Evolutionary conservation across 169 alveolate genomes (phyloP).

Genomic region (Plasmodium sp.): DNA sequence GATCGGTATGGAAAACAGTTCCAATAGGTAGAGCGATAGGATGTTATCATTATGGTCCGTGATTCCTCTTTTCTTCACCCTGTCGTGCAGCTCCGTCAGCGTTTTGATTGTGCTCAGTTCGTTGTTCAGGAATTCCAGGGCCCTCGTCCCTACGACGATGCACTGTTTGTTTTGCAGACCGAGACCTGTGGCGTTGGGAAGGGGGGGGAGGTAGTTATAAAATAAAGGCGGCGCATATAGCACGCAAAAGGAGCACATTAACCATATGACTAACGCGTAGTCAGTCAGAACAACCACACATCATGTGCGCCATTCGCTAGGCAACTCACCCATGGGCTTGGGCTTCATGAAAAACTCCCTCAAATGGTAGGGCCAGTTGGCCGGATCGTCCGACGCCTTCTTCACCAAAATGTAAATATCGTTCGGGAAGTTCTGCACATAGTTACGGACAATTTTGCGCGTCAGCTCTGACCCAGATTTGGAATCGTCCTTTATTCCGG

Average conservation of each 20-base stretch:
- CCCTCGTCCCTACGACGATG: constrained; percentile 92
- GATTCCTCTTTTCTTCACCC: constrained; percentile 84
- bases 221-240: background rate
- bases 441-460: constrained; percentile 87
- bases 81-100: constrained; percentile 85
- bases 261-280: background rate
- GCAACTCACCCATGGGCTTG: constrained; percentile 79
- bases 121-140: constrained; percentile 85
- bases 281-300: background rate
- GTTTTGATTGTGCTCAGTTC: constrained; percentile 87
- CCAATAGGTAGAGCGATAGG: constrained; percentile 87
- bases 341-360: constrained; percentile 87
- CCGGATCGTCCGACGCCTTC: constrained; percentile 92
- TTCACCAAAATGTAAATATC: constrained; percentile 90
- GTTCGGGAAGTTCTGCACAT: constrained; percentile 90
- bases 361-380: constrained; percentile 92
- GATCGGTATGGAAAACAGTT: constrained; percentile 86
- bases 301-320: background rate
- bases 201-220: background rate
- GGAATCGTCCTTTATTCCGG: constrained; percentile 92
- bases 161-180: constrained; percentile 91
- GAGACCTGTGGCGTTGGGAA: constrained; percentile 75
- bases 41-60: constrained; percentile 84
- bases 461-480: constrained; percentile 91
- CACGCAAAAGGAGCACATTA: background rate